Percentiles rank a stretch among this genome's conserved stretches.
These are phyloP conservation scores for Epichloe uncinata DNA, from an alignment of 2,329 filamentous ascomycete species.

Conservation along the genomic window DNA sequence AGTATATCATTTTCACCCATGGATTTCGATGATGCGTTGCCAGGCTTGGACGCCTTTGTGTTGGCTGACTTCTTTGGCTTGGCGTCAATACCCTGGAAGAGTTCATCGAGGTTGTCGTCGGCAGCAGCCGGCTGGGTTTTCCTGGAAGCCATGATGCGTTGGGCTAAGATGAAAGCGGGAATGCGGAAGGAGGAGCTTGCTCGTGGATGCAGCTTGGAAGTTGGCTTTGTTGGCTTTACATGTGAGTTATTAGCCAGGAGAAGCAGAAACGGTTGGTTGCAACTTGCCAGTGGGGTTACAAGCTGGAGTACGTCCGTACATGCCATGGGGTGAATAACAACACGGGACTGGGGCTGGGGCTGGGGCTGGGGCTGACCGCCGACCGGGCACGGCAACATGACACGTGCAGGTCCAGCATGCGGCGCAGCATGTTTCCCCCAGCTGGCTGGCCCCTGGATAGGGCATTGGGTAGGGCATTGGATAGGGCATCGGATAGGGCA, in stretches of 20 bases:
- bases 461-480: too few relatives aligned
- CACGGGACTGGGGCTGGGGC: too few relatives aligned
- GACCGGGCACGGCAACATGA: neutral
- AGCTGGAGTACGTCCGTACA: neutral
- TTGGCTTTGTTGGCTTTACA: too few relatives aligned
- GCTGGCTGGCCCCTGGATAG: too few relatives aligned
- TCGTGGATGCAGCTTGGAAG: neutral
- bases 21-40: constrained; percentile 35
- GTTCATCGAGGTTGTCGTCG: constrained; percentile 51
- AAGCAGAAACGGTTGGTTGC: too few relatives aligned
- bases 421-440: too few relatives aligned
- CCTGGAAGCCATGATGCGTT: constrained; percentile 42
- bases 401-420: neutral
- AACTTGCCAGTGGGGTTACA: neutral
- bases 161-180: neutral
- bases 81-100: constrained; percentile 48
- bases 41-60: constrained; percentile 29
- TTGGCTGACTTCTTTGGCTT: constrained; percentile 34
- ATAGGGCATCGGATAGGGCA: too few relatives aligned
- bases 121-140: constrained; percentile 41
- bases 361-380: too few relatives aligned
- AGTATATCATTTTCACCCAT: constrained; percentile 59
- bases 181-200: neutral
- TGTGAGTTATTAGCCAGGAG: too few relatives aligned
- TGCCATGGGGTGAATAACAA: neutral